A percentile compares a stretch with the other conserved stretches of the same genome.
These are phyloP conservation scores for Puccinia sorghi DNA, from an alignment of 1,284 basidiomycete genomes.

Conservation along the genomic window DNA sequence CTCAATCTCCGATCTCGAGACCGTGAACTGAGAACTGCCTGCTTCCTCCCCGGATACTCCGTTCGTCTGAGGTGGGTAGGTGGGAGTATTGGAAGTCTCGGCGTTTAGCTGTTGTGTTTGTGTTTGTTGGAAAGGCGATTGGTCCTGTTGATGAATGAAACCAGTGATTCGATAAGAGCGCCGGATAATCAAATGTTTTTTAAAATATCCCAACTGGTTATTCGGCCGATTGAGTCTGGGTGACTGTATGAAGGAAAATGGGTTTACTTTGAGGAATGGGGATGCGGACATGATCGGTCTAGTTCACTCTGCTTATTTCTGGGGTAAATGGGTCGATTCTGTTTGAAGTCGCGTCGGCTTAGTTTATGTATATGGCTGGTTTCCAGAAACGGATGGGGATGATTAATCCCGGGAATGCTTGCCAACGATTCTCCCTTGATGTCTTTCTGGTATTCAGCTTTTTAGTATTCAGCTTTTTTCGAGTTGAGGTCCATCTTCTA, in stretches of 20 bases:
- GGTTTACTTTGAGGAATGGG: not conserved
- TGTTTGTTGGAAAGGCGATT: not conserved
- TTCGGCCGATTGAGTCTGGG: not conserved
- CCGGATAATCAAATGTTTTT: not conserved
- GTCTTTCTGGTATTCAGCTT: too few species aligned
- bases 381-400: too few species aligned
- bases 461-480: too few species aligned
- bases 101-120: not conserved
- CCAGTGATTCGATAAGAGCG: not conserved
- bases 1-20: constrained; percentile 71
- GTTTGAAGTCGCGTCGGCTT: too few species aligned
- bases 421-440: too few species aligned
- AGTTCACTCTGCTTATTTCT: too few species aligned
- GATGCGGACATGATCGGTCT: not conserved
- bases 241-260: not conserved
- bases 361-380: too few species aligned
- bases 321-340: not conserved
- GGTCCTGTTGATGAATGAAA: not conserved
- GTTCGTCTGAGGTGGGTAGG: not conserved
- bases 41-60: not conserved
- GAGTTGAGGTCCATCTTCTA: too few species aligned
- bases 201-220: too few species aligned
- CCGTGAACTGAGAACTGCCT: constrained; percentile 10
- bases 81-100: not conserved
- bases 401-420: too few species aligned